phyloP scores from a whole-genome alignment of 2,329 filamentous ascomycete species.

The Pezicula rhizophila region DNA sequence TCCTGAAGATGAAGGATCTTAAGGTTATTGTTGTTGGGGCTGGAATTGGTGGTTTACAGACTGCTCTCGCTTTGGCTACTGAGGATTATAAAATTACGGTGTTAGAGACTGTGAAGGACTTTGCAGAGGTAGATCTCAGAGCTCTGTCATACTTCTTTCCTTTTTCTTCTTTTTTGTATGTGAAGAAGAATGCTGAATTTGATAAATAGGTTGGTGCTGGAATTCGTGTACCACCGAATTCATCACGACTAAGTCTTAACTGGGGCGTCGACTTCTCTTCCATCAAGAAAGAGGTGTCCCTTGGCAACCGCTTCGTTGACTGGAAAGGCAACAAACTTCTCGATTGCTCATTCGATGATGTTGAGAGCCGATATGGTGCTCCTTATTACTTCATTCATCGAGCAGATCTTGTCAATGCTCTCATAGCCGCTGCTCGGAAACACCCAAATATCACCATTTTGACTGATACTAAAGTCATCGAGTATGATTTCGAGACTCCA shows the following conservation, averaged over 20 bases:
- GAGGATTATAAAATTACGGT: neutral
- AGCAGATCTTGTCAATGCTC: neutral
- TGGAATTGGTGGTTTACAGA: neutral
- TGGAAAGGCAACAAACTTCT: neutral
- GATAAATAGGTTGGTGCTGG: neutral
- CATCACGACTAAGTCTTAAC: neutral
- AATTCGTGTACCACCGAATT: slow-evolving; percentile 1
- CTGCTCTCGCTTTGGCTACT: neutral
- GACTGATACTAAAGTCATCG: neutral
- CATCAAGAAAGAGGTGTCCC: neutral
- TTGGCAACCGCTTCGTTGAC: neutral
- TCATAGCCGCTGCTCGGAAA: neutral
- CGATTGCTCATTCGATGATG: neutral
- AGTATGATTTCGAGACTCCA: neutral
- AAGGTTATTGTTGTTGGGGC: no score
- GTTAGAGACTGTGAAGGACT: neutral
- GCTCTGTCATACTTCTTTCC: no score
- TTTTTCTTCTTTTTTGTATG: no score
- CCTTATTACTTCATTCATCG: neutral
- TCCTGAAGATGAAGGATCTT: no score
- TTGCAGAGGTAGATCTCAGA: neutral
- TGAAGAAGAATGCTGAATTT: neutral
- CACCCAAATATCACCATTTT: neutral
- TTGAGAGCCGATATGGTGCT: neutral
- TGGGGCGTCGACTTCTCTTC: neutral